These are phyloP conservation scores for Ceratobasidium sp. DNA, from an alignment of 1,284 basidiomycete species.

Conservation along the genomic window DNA sequence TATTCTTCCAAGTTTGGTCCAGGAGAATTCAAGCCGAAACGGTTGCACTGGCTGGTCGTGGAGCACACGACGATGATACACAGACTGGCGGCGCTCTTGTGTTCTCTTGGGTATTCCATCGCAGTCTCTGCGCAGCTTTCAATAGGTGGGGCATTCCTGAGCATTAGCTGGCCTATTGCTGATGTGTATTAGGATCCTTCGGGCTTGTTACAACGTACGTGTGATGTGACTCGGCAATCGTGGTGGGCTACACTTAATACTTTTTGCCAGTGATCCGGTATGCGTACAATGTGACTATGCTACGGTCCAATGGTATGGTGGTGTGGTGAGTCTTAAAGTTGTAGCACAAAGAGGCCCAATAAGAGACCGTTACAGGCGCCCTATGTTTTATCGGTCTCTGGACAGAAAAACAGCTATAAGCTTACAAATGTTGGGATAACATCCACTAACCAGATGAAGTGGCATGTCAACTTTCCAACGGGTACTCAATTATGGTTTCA, in stretches of 20 bases:
- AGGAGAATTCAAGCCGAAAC: too few relatives aligned
- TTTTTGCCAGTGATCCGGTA: conserved; percentile 22
- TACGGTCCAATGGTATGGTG: conserved; percentile 18
- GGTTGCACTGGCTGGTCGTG: not conserved
- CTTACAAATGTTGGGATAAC: conserved; percentile 18
- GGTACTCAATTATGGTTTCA: conserved; percentile 25
- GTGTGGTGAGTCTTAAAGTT: not conserved
- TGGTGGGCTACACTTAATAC: too few relatives aligned
- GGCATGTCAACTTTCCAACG: conserved; percentile 32
- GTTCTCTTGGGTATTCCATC: not conserved
- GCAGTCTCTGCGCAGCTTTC: not conserved
- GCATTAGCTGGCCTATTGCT: not conserved
- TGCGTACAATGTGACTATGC: conserved; percentile 17
- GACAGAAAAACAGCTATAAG: conserved; percentile 10
- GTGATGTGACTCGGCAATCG: too few relatives aligned
- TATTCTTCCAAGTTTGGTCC: too few relatives aligned
- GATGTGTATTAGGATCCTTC: conserved; percentile 5
- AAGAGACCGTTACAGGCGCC: not conserved
- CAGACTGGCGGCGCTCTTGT: not conserved
- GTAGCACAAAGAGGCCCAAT: not conserved
- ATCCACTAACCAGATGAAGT: conserved; percentile 13
- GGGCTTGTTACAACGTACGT: conserved; percentile 16
- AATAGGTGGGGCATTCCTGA: not conserved
- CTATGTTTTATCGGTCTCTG: conserved; percentile 16
- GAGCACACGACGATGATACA: not conserved